Evolutionary conservation across 108 stramenopile genomes (phyloP).

Genomic region (Schizochytrium sp.): DNA sequence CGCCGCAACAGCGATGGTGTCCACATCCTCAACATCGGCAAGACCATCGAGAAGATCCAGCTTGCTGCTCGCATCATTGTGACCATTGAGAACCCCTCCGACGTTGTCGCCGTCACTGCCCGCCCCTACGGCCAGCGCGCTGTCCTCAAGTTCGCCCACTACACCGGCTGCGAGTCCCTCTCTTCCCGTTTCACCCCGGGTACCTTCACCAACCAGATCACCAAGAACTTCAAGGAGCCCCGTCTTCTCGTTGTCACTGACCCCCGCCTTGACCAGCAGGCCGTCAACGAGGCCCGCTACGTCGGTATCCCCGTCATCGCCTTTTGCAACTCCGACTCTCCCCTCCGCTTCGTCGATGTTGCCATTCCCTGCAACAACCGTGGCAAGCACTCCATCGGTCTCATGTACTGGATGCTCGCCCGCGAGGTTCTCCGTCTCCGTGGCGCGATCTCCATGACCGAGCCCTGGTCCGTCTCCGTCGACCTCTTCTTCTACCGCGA

Average conservation of each 20-base stretch:
- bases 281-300: conserved; percentile 95
- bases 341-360: conserved; percentile 96
- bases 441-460: conserved; percentile 89
- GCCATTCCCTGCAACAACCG: conserved; percentile 99
- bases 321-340: conserved; percentile 98
- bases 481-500: conserved; percentile 99
- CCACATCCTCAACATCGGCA: conserved; percentile 99
- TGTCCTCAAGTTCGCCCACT: conserved; percentile 99
- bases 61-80: conserved; percentile 99
- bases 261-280: conserved; percentile 95
- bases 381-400: conserved; percentile 98
- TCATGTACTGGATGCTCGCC: conserved; percentile 98
- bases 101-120: conserved; percentile 98
- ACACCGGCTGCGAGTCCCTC: conserved; percentile 97
- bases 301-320: conserved; percentile 99
- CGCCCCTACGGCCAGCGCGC: conserved; percentile 99
- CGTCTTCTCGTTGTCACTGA: conserved; percentile 98
- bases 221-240: conserved; percentile 99
- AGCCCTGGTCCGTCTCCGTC: conserved; percentile 97
- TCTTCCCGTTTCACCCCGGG: conserved; percentile 99
- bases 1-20: conserved; percentile 96
- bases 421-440: conserved; percentile 97
- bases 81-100: conserved; percentile 99
- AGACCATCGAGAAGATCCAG: conserved; percentile 99
- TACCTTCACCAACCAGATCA: conserved; percentile 99